phyloP scores from a whole-genome alignment of 2,329 filamentous ascomycete species.

The Ceratocystiopsis minuta region DNA sequence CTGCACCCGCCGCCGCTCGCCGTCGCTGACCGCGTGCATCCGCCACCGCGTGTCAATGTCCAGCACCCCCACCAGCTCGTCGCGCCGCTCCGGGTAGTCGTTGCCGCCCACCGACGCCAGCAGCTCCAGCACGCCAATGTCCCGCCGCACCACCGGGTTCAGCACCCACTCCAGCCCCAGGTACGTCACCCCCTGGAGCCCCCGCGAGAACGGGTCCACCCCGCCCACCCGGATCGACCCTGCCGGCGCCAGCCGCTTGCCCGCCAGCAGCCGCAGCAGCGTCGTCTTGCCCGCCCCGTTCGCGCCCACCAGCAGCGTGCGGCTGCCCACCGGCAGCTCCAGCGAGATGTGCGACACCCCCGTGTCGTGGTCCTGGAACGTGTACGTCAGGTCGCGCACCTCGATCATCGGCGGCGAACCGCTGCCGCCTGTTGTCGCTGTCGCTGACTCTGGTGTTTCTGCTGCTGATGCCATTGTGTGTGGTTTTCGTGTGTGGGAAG shows the following conservation, averaged over 20 bases:
- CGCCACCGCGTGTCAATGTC: constrained; percentile 88
- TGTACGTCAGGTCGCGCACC: constrained; percentile 66
- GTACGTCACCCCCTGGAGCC: constrained; percentile 87
- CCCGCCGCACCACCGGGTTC: constrained; percentile 86
- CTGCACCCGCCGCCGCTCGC: constrained; percentile 80
- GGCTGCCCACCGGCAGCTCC: constrained; percentile 61
- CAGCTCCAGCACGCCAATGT: constrained; percentile 80
- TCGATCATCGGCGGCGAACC: constrained; percentile 39
- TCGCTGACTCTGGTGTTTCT: neutral
- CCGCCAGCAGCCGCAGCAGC: constrained; percentile 79
- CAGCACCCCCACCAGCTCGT: constrained; percentile 73
- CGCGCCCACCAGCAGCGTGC: constrained; percentile 83
- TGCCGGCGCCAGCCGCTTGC: constrained; percentile 76
- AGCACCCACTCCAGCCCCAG: constrained; percentile 96
- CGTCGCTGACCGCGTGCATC: constrained; percentile 90
- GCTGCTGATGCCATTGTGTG: constrained; percentile 1
- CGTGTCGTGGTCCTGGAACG: constrained; percentile 68
- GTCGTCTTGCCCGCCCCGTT: constrained; percentile 98
- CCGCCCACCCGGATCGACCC: constrained; percentile 60
- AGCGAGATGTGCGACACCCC: constrained; percentile 61
- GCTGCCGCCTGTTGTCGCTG: neutral
- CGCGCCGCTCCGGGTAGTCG: constrained; percentile 60
- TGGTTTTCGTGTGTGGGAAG: neutral
- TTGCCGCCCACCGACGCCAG: constrained; percentile 75
- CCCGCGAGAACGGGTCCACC: constrained; percentile 79